Base-by-base conservation (phyloP, 371 early-diverging fungal species). In the Mucor velutinosus region DNA sequence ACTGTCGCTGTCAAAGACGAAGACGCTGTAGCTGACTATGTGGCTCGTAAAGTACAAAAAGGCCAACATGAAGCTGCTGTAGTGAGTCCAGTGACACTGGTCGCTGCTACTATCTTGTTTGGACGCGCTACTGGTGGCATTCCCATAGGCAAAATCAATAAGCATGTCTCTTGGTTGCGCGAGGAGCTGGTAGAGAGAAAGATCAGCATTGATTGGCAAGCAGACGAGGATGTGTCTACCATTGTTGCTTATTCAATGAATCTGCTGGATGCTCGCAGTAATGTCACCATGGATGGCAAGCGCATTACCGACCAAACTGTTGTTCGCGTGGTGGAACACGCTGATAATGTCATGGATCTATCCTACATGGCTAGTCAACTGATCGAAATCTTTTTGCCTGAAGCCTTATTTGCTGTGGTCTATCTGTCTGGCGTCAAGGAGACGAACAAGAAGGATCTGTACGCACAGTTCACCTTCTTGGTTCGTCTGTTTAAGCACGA, bases 301-400 rank as follows among this genome's bases (percentile, higher is more conserved):
- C 73, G 78, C 7, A 53, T 78, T 0, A 78, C 72, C 2, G 84
- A 81, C 15, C 70, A 78, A 41, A 78, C 82, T 0, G 70, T 70
- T 21, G 70, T 84, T 10, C 72, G 84, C 8, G 77, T 80, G 2
- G 73, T 80, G 3, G 84, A 84, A 10, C 84, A 84, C 61, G 81
- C 84, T 3, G 84, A 84, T 43, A 84, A 84, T 61, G 77, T 84
- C 14, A 80, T 84, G 79, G 75, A 77, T 49, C 68, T 84, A 11
- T 81, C 82, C 7, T 84, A 80, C 41, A 81, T 76, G 72, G 81
- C 84, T 43, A 81, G 79, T 58, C 80, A 78, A 67, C 56, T 81
- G 43, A 69, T 81, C 11, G 80, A 81, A 33, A 74, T 80, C 10
- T 71, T 81, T 14, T 58, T 84, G 17, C 77, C 84, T 1, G 82